These are phyloP conservation scores for Apodospora peruviana DNA, from an alignment of 495 filamentous ascomycete species.

Conservation along the genomic window DNA sequence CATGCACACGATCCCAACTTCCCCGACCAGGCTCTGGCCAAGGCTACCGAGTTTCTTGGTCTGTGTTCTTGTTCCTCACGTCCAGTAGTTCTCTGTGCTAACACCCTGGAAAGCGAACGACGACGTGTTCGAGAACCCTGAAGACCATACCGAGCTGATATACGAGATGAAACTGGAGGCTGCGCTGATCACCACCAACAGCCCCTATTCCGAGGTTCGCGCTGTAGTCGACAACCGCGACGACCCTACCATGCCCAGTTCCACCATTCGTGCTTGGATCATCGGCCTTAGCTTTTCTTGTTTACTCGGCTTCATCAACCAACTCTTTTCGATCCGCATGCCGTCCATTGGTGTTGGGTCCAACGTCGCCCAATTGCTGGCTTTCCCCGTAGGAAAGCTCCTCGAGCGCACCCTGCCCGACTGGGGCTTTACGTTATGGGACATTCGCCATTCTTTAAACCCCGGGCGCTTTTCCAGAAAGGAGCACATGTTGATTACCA, in stretches of 20 bases:
- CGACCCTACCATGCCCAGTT: constrained; percentile 24
- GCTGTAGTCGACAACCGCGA: constrained; percentile 41
- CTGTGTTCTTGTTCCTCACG: not conserved
- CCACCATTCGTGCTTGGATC: constrained; percentile 30
- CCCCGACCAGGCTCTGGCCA: constrained; percentile 23
- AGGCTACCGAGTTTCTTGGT: constrained; percentile 29
- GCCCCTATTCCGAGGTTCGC: constrained; percentile 43
- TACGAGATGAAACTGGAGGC: constrained; percentile 37
- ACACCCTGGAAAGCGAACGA: constrained; percentile 14
- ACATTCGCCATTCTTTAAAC: constrained; percentile 33
- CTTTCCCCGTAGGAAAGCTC: constrained; percentile 32
- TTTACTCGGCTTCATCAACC: constrained; percentile 29
- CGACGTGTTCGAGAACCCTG: constrained; percentile 20
- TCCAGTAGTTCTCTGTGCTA: not conserved
- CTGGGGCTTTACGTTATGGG: constrained; percentile 29
- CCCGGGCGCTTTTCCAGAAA: constrained; percentile 44
- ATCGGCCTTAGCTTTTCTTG: constrained; percentile 30
- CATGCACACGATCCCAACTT: constrained; percentile 36
- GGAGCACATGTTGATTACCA: constrained; percentile 45
- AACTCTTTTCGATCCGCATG: constrained; percentile 33
- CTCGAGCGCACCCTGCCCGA: constrained; percentile 29
- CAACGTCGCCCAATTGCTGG: constrained; percentile 32
- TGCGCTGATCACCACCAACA: constrained; percentile 36
- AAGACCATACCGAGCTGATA: constrained; percentile 25
- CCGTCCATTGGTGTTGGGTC: constrained; percentile 25